Evolutionary conservation across 2,329 filamentous ascomycete species (phyloP).

Genomic region (Claviceps capensis): DNA sequence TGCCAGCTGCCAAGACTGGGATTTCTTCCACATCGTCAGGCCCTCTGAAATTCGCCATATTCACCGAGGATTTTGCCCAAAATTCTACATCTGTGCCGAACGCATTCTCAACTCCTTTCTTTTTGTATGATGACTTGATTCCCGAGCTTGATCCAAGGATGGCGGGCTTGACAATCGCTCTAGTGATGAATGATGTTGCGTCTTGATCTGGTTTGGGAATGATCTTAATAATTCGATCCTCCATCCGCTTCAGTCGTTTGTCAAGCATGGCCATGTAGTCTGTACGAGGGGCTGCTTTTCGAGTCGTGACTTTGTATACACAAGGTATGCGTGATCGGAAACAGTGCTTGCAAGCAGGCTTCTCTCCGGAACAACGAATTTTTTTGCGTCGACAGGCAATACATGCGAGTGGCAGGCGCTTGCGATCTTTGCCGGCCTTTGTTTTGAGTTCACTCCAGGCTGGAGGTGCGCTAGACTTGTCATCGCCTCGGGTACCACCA

Average conservation of each 20-base stretch:
- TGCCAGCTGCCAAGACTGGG: slow-evolving; percentile 40
- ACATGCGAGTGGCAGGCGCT: slow-evolving; percentile 81
- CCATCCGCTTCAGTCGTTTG: slow-evolving; percentile 91
- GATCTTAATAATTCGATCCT: slow-evolving; percentile 91
- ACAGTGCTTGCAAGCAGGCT: slow-evolving; percentile 94
- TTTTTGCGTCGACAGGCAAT: slow-evolving; percentile 95
- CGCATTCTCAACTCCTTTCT: slow-evolving; percentile 74
- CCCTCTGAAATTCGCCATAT: slow-evolving; percentile 35
- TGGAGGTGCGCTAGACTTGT: slow-evolving; percentile 44
- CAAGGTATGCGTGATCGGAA: slow-evolving; percentile 84
- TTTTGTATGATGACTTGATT: slow-evolving; percentile 46
- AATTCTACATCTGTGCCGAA: slow-evolving; percentile 70
- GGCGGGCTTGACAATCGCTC: slow-evolving; percentile 75
- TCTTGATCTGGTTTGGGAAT: slow-evolving; percentile 78
- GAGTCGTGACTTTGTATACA: slow-evolving; percentile 91
- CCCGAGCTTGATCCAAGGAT: slow-evolving; percentile 39
- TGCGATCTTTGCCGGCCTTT: slow-evolving; percentile 90
- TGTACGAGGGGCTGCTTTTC: slow-evolving; percentile 85
- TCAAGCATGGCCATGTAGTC: slow-evolving; percentile 99
- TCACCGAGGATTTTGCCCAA: slow-evolving; percentile 55
- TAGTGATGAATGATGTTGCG: slow-evolving; percentile 49
- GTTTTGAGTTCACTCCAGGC: slow-evolving; percentile 77
- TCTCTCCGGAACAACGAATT: slow-evolving; percentile 94
- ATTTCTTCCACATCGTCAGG: slow-evolving; percentile 24
- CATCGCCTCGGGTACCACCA: slow-evolving; percentile 39